phyloP scores from a whole-genome alignment of 1,139 yeast species.

The Kodamaea suecica region DNA sequence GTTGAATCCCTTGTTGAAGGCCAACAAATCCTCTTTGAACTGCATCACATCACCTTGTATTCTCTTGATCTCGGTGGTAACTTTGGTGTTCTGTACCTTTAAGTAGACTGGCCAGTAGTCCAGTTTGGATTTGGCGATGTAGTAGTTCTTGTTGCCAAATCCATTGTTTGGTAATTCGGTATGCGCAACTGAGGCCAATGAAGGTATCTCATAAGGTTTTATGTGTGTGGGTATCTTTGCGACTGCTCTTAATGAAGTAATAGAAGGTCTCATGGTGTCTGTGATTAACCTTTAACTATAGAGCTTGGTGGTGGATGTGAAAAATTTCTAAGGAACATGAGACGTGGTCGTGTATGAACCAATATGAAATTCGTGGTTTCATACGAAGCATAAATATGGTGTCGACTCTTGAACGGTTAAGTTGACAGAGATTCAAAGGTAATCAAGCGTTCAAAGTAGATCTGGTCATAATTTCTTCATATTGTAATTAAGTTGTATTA shows the following conservation, averaged over 20 bases:
- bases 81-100: constrained; percentile 52
- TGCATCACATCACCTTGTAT: constrained; percentile 59
- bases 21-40: constrained; percentile 57
- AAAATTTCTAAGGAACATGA: too few species aligned
- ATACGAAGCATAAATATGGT: too few species aligned
- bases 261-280: constrained; percentile 28
- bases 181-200: constrained; percentile 25
- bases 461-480: too few species aligned
- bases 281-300: neutral
- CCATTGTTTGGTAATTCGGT: constrained; percentile 36
- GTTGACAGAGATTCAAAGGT: too few species aligned
- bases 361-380: too few species aligned
- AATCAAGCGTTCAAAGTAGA: too few species aligned
- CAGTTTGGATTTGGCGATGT: constrained; percentile 50
- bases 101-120: constrained; percentile 72
- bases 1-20: constrained; percentile 42
- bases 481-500: too few species aligned
- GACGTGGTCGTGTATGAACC: neutral
- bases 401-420: too few species aligned
- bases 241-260: constrained; percentile 23
- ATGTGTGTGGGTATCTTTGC: constrained; percentile 21
- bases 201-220: constrained; percentile 28
- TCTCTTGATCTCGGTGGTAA: constrained; percentile 61
- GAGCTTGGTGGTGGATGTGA: neutral
- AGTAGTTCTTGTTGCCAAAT: constrained; percentile 47